These are phyloP conservation scores for Arthrobotrys iridis DNA, from an alignment of 2,329 filamentous ascomycete species.

Conservation along the genomic window DNA sequence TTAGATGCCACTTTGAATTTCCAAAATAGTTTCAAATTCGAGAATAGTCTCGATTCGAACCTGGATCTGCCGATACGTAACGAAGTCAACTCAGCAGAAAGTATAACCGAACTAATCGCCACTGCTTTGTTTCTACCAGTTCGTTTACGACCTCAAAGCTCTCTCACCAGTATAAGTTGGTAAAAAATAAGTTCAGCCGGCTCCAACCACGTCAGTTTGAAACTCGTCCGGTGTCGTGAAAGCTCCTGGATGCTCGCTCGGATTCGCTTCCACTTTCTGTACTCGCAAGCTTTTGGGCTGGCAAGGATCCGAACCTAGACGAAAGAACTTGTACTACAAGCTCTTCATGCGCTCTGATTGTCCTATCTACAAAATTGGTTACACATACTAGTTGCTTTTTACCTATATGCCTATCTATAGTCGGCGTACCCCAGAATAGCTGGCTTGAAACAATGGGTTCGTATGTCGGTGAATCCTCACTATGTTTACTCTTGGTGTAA, in stretches of 20 bases:
- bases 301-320: constrained; percentile 12
- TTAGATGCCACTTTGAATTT: too few relatives aligned
- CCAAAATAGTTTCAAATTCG: too few relatives aligned
- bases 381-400: not conserved
- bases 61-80: too few relatives aligned
- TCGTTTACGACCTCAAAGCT: too few relatives aligned
- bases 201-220: not conserved
- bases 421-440: not conserved
- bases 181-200: too few relatives aligned
- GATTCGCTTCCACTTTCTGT: constrained; percentile 2
- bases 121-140: too few relatives aligned
- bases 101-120: too few relatives aligned
- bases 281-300: not conserved
- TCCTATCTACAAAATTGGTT: constrained; percentile 7
- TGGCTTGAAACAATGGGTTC: not conserved
- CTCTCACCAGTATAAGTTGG: too few relatives aligned
- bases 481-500: constrained; percentile 2
- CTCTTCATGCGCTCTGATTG: not conserved
- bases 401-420: not conserved
- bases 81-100: too few relatives aligned
- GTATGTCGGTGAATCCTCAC: constrained; percentile 1
- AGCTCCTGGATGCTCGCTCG: constrained; percentile 9
- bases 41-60: too few relatives aligned
- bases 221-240: constrained; percentile 10
- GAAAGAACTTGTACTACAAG: not conserved